Evolutionary conservation across 1,139 yeast genomes (phyloP), one percentile per base, ranked within the genome.

Genomic region (Hemisphaericaspora xylofermentans): DNA sequence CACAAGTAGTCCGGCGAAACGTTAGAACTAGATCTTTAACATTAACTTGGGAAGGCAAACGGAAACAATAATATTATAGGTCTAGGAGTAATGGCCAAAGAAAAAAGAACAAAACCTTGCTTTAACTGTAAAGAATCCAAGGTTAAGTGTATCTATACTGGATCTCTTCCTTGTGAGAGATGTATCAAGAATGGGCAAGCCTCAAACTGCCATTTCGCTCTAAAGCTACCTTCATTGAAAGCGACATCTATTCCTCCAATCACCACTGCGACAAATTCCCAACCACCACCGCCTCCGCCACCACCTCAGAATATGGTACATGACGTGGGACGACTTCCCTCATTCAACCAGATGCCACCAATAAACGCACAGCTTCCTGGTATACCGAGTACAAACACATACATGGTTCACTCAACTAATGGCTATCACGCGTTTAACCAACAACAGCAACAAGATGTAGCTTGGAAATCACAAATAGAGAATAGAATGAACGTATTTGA

Each of bases 81-180:
- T n/a, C 8, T 25, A 25, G 13, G 6, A 8, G 34, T 10, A n/a
- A 68, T 69, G 74, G 65, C 68, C 21, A 60, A 66, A 45, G 77
- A 70, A 51, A 70, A 68, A 45, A 50, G 78, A 40, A 73, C 78
- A 10, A 81, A 78, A 53, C 88, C 88, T 5, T 83, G 89, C 54
- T 67, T 78, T 17, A 72, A 72, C 53, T 83, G 89, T 56, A 76
- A 84, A 44, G 69, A 71, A 54, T 74, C 84, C 25, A 83, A 83
- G 60, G 83, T 82, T 24, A 80, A 75, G 58, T 83, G 89, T 52
- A 71, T 72, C 24, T 76, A 76, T 48, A 54, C 61, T 7, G 62
- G 63, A 14, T 54, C 56, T n/a, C 59, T 73, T 36, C 83, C 84
- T 1, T 83, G 89, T 56, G 76, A 74, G 47, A 57, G 87, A 43